Conservation (phyloP, 2,329 filamentous ascomycete genomes). For the Tolypocladium paradoxum region DNA sequence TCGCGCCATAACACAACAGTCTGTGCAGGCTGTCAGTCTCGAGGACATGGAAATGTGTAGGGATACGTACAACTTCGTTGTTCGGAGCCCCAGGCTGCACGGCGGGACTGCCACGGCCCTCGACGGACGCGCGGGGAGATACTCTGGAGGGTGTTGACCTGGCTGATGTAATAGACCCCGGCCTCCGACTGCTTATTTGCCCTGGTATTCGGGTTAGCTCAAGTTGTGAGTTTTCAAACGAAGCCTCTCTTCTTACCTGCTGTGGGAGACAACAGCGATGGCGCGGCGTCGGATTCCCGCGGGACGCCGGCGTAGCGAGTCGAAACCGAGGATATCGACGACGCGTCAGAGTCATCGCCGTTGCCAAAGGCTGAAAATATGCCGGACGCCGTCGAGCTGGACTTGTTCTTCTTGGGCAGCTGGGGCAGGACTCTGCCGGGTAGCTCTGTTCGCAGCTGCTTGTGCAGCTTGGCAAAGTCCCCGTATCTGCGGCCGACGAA, state of each 20-base stretch:
- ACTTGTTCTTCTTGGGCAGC: constrained; percentile 85
- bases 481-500: constrained; percentile 81
- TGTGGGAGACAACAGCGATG: constrained; percentile 18
- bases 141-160: constrained; percentile 17
- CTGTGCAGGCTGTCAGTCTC: constrained; percentile 22
- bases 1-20: constrained; percentile 66
- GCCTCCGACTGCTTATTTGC: constrained; percentile 1
- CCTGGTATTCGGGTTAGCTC: not conserved
- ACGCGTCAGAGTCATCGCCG: constrained; percentile 60
- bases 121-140: constrained; percentile 21
- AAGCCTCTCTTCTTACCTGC: not conserved
- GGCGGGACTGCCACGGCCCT: constrained; percentile 18
- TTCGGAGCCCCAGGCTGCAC: constrained; percentile 10
- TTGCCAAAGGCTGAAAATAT: constrained; percentile 41
- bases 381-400: constrained; percentile 53
- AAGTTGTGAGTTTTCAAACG: not conserved
- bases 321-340: constrained; percentile 71
- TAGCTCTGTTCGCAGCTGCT: constrained; percentile 68
- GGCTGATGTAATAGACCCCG: constrained; percentile 20
- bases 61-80: constrained; percentile 14
- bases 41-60: not conserved
- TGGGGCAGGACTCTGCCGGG: constrained; percentile 83
- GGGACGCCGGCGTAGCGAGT: constrained; percentile 45
- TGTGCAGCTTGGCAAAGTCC: constrained; percentile 74
- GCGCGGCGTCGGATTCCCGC: constrained; percentile 7